Conservation (phyloP, 2,329 filamentous ascomycete genomes). For the Fusarium equiseti region DNA sequence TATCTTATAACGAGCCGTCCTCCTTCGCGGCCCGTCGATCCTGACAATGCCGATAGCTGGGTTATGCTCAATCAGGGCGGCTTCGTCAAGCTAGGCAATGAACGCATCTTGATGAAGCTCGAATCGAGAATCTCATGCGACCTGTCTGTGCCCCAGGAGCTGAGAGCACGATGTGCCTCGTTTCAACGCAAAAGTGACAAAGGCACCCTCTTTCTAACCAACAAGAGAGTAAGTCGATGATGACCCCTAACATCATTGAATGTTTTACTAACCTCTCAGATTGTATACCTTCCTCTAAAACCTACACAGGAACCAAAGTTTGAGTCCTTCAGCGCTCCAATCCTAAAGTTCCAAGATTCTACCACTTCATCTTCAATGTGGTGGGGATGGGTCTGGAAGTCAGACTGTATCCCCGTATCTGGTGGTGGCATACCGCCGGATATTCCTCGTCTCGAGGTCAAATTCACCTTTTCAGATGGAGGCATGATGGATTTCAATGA, state of each 20-base stretch:
- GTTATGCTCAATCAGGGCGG: constrained; percentile 88
- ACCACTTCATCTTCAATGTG: constrained; percentile 85
- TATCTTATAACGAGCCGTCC: constrained; percentile 55
- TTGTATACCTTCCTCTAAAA: constrained; percentile 86
- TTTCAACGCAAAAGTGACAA: constrained; percentile 79
- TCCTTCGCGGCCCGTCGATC: constrained; percentile 55
- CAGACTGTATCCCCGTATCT: constrained; percentile 81
- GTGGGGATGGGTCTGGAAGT: constrained; percentile 93
- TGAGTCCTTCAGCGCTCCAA: constrained; percentile 89
- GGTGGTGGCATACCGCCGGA: constrained; percentile 85
- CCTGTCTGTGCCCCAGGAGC: constrained; percentile 76
- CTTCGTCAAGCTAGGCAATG: constrained; percentile 87
- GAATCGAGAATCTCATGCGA: constrained; percentile 82
- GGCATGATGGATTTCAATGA: constrained; percentile 93
- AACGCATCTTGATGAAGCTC: constrained; percentile 84
- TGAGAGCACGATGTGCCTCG: constrained; percentile 68
- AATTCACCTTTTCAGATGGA: constrained; percentile 92
- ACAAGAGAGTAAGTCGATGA: constrained; percentile 75
- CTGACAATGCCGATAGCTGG: constrained; percentile 76
- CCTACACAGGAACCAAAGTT: constrained; percentile 71
- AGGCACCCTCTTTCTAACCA: constrained; percentile 84
- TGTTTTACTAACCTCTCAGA: constrained; percentile 59
- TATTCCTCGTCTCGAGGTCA: constrained; percentile 80
- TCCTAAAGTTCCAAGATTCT: constrained; percentile 88
- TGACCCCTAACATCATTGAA: too few relatives aligned